phyloP scores from a whole-genome alignment of 805 yeast genomes.

The Clavispora fructus region DNA sequence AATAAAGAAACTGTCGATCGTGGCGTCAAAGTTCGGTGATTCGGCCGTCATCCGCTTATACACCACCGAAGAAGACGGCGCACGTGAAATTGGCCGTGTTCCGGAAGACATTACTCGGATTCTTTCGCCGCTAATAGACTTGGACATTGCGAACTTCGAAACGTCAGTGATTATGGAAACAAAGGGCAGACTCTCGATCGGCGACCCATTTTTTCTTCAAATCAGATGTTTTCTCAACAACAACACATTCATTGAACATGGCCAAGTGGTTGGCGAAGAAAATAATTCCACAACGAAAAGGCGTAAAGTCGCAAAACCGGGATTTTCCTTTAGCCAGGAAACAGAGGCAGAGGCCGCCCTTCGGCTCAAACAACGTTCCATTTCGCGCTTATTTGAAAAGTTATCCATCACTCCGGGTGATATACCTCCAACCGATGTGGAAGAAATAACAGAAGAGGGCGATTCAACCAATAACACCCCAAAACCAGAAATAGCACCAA shows the following conservation, averaged over 20 bases:
- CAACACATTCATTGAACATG: constrained; percentile 26
- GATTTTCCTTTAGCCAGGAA: constrained; percentile 36
- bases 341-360: constrained; percentile 47
- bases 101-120: constrained; percentile 65
- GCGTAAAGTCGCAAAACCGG: constrained; percentile 14
- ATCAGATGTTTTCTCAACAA: constrained; percentile 56
- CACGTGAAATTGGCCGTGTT: constrained; percentile 71
- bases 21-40: constrained; percentile 18
- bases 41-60: constrained; percentile 32
- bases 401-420: constrained; percentile 29
- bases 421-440: constrained; percentile 4
- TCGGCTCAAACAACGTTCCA: constrained; percentile 50
- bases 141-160: constrained; percentile 48
- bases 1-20: constrained; percentile 12
- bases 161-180: constrained; percentile 58
- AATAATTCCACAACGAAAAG: constrained; percentile 12
- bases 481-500: constrained; percentile 15
- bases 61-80: constrained; percentile 17
- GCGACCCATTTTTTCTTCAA: constrained; percentile 70
- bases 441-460: neutral
- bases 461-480: constrained; percentile 3
- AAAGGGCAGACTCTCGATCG: constrained; percentile 51
- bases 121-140: constrained; percentile 59
- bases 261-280: constrained; percentile 5
- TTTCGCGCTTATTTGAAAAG: constrained; percentile 51